Conservation (phyloP, 2,329 filamentous ascomycete species). For the Clarireedia hainanense region DNA sequence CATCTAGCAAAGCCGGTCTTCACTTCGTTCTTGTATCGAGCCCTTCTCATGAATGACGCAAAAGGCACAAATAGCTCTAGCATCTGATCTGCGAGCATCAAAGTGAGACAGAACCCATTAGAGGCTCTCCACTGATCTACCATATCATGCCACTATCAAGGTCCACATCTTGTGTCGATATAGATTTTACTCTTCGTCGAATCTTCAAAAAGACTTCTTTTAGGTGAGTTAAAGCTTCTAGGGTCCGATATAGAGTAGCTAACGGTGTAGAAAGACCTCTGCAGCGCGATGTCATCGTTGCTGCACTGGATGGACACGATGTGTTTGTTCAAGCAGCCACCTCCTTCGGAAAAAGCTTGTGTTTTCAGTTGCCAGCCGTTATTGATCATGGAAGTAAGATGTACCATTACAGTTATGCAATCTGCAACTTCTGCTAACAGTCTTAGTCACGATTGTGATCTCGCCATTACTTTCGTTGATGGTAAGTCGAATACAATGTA, state of each 20-base stretch:
- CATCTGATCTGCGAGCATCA: background rate
- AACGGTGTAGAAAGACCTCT: constrained; percentile 51
- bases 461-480: constrained; percentile 86
- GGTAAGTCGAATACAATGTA: constrained; percentile 39
- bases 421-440: constrained; percentile 14
- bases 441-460: constrained; percentile 75
- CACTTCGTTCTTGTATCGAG: no score
- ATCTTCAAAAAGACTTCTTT: constrained; percentile 71
- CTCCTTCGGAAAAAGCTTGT: constrained; percentile 87
- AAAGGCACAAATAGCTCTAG: background rate
- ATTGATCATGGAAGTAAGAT: constrained; percentile 69
- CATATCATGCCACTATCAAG: constrained; percentile 32
- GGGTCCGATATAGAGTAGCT: constrained; percentile 4
- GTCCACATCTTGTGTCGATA: constrained; percentile 48
- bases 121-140: background rate
- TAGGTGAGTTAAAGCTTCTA: constrained; percentile 41
- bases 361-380: constrained; percentile 85
- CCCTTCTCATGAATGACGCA: background rate
- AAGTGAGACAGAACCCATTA: background rate
- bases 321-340: constrained; percentile 89
- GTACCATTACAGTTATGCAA: no score
- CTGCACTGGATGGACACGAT: constrained; percentile 75
- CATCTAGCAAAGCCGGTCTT: no score
- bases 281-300: constrained; percentile 80
- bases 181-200: constrained; percentile 65